Base-by-base conservation (phyloP, 1,284 basidiomycete species). In the Ustilago curta region DNA sequence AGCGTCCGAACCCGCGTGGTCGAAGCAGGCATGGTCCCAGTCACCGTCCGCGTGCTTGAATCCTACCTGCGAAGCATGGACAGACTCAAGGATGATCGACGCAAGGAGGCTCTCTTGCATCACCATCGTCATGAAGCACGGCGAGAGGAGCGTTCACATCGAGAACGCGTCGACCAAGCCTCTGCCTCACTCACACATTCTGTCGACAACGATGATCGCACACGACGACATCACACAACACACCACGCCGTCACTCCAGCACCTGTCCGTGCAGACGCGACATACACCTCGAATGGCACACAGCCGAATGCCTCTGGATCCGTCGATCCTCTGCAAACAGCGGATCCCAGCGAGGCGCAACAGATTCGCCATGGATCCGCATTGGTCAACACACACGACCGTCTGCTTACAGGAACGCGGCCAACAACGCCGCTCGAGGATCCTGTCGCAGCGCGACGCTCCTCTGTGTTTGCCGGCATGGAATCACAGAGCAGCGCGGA, bases 1-100 rank as follows among this genome's bases (percentile, higher is more conserved):
- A 89, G 90, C 21, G 81, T 85, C 48, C 88, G 96, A 45, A 93
- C 92, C 59, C 88, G 95, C 4, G 95, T 99, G 21, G 97, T 99
- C 3, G 94, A 98, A 85, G 94, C 95, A 0, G 96, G 96, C 27
- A 94, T 95, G 2, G 88, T 99, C 19, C 94, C 97, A 68, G 92
- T 98, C 39, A 94, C 97, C 2, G 93, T 95, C 6, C 93, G 93
- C 79, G 93, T 99, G 32, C 88, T 99, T 32, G 95, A 97, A 86
- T 93, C 93, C 29, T 98, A 86, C 71, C 77, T 87, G 25, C 76
- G 82, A 43, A 83, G 83, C 32, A 86, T 91, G 74, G 80, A 84
- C 19, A 42, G 44, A 40, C 59, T 73, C 47, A 74, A 72, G 32
- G 77, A 76, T 25, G 70, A 78, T 23, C 62, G 59, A 44, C 58